Evolutionary conservation across 495 filamentous ascomycete genomes (phyloP), one percentile per base, ranked within the genome.

Genomic region (Cladorrhinum samala): DNA sequence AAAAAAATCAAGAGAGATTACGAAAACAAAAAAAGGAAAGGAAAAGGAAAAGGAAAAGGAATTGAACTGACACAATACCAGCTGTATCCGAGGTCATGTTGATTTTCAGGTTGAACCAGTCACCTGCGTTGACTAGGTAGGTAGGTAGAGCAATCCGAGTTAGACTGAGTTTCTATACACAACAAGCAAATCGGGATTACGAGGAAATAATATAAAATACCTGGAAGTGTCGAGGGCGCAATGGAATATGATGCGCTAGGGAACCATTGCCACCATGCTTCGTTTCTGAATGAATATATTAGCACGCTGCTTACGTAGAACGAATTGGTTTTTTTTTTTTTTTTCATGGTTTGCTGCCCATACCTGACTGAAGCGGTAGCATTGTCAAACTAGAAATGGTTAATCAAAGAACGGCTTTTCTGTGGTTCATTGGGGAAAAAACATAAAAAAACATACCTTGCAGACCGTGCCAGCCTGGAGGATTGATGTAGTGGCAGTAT

Each of bases 221-320:
- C 56, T 43, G 66, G 58, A 44, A 68, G 27, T 2, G 55, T 47
- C 0, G 59, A 11, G 46, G 27, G 11, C 5, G 27, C 27, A 33
- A 68, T 59, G 7, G 59, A 61, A 21, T 50, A 61, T 0, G 61
- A 53, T 1, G 36, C 48, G 0, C 42, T 49, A 0, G 66, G 66
- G 0, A 61, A 41, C 66, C 66, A 68, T 45, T 68, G 64, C 59
- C 61, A 68, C 61, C 61, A 67, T 0, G 60, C 59, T 42, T 62
- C 50, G 48, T 67, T 45, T 47, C 62, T 63, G n/a, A 0, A 27
- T 9, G 1, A 2, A 27, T 54, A 0, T 47, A 44, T 47, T 39
- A 23, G 42, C 20, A 21, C 20, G n/a, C n/a, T n/a, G n/a, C n/a
- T n/a, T n/a, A n/a, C n/a, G n/a, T n/a, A n/a, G n/a, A n/a, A n/a